Evolutionary conservation across 1,284 basidiomycete genomes (phyloP).

Genomic region (Malassezia restricta): DNA sequence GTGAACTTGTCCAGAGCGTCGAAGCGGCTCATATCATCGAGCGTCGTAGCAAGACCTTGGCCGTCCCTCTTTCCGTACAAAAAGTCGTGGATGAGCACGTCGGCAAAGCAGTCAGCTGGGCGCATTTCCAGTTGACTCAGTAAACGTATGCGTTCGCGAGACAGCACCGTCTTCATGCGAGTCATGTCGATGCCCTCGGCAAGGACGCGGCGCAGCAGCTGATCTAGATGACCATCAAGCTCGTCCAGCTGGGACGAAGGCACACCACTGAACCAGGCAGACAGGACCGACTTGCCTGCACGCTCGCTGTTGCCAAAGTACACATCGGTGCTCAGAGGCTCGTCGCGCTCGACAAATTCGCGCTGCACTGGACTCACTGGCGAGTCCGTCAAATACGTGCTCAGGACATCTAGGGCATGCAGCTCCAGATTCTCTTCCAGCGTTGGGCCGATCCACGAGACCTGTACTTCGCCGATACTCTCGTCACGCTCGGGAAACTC

Average conservation of each 20-base stretch:
- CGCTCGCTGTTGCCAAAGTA: constrained; percentile 67
- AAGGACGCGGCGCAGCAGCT: constrained; percentile 61
- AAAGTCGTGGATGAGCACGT: constrained; percentile 57
- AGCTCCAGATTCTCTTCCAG: constrained; percentile 63
- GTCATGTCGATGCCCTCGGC: constrained; percentile 77
- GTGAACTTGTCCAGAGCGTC: constrained; percentile 57
- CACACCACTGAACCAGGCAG: constrained; percentile 70
- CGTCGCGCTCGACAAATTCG: constrained; percentile 81
- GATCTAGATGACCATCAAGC: constrained; percentile 61
- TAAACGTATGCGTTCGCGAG: constrained; percentile 69
- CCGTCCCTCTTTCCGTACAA: constrained; percentile 77
- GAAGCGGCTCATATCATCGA: constrained; percentile 71
- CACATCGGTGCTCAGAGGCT: constrained; percentile 71
- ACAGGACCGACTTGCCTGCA: constrained; percentile 58
- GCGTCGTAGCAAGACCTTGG: constrained; percentile 59
- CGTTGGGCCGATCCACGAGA: constrained; percentile 68
- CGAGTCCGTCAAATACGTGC: constrained; percentile 67
- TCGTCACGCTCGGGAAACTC: constrained; percentile 99
- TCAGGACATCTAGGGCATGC: constrained; percentile 70
- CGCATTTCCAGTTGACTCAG: constrained; percentile 48
- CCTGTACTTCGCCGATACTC: constrained; percentile 71
- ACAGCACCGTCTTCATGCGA: constrained; percentile 75
- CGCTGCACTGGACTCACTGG: constrained; percentile 80
- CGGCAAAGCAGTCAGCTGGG: constrained; percentile 52
- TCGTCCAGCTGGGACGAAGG: constrained; percentile 64